Base-by-base conservation (phyloP, 2,329 filamentous ascomycete species). In the Aspergillus calidoustus region DNA sequence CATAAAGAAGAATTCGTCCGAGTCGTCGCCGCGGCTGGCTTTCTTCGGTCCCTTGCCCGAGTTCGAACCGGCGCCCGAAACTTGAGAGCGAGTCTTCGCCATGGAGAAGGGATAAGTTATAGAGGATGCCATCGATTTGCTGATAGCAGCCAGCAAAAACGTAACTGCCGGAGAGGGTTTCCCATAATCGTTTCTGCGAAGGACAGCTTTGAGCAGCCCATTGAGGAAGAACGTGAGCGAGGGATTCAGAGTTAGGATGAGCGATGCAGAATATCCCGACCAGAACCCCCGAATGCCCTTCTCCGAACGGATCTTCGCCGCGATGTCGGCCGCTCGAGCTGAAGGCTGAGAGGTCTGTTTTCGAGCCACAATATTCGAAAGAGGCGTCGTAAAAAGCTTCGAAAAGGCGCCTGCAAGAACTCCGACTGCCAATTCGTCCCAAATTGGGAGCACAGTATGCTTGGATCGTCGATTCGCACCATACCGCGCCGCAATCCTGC, bases 31-130 rank as follows among this genome's bases (percentile, higher is more conserved):
- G 11, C 62, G 13, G 7, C 58, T 71, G 57, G 63, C 71, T 63
- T 63, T 73, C 48, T 62, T 74, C 66, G 30, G 47, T 38, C 54
- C 15, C 1, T 60, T 74, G 62, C 28, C 64, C 66, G 50, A 47
- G 61, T 31, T 74, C 63, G 28, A 70, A 59, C 53, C 60, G 4
- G 67, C 49, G 25, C 50, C 50, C 19, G 67, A 69, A 25, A 90
- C 85, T 73, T 96, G 92, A 3, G 91, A 84, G 28, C 91, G 84
- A 2, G 91, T 87, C 78, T 94, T 94, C n/a, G 91, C 92, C 31
- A 93, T 87, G 60, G 91, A 91, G 74, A 97, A 89, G 0, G 93
- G 93, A 72, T 96, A 97, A 0, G 91, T 96, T 60, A 93, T 79
- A 0, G 87, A 84, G 7, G 89, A 91, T 0, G 92, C 92, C 25